phyloP scores from a whole-genome alignment of 306 rosid genomes.

The Comarum palustre region DNA sequence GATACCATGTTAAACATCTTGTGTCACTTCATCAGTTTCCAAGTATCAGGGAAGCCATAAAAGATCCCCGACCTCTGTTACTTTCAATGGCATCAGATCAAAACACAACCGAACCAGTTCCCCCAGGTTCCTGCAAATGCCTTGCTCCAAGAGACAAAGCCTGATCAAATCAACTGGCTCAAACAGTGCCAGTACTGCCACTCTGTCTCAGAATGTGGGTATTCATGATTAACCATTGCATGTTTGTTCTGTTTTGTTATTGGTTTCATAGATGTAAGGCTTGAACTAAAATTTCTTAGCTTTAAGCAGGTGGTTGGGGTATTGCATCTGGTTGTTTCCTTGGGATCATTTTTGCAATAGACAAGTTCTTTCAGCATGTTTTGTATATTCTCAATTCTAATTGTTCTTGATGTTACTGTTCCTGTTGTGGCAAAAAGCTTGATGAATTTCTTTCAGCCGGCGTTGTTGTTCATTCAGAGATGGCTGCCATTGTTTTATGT shows the following conservation, averaged over 20 bases:
- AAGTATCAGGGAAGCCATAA: conserved; percentile 4
- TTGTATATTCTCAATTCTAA: conserved; percentile 71
- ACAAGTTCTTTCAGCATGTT: conserved; percentile 81
- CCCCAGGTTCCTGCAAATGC: conserved; percentile 41
- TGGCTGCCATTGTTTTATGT: conserved; percentile 95
- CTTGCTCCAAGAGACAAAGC: conserved; percentile 25
- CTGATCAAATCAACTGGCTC: conserved; percentile 42
- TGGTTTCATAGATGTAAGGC: neutral
- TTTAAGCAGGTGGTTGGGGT: conserved; percentile 49
- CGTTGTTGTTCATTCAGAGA: conserved; percentile 79
- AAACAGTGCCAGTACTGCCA: conserved; percentile 44
- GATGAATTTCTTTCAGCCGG: conserved; percentile 82
- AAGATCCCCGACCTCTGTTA: conserved; percentile 24
- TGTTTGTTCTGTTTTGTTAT: neutral
- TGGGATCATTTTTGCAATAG: conserved; percentile 63
- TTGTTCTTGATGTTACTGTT: conserved; percentile 59
- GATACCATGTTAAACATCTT: no score
- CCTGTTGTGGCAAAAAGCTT: conserved; percentile 62
- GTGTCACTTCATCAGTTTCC: conserved; percentile 11
- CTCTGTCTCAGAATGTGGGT: conserved; percentile 40
- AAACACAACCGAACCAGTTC: conserved; percentile 20
- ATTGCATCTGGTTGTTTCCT: conserved; percentile 68
- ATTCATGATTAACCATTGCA: neutral
- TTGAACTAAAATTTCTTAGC: neutral
- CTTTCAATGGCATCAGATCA: conserved; percentile 28